Evolutionary conservation across 1,284 basidiomycete genomes (phyloP), one percentile per base, ranked within the genome.

Genomic region (Ceraceosorus bombacis): DNA sequence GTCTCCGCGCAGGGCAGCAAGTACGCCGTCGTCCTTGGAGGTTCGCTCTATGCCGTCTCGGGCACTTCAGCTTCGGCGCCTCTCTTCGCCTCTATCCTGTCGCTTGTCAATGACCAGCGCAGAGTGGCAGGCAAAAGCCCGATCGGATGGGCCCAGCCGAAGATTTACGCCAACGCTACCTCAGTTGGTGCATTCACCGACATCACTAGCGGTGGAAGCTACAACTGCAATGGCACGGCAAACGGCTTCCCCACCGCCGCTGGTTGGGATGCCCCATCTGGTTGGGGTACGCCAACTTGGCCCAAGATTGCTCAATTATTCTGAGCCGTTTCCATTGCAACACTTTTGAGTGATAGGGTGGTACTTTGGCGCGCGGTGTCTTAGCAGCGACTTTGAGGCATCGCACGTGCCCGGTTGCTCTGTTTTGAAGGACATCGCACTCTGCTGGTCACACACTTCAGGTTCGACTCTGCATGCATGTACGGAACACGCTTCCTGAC

Each of bases 1-100:
- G 12, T 63, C 17, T 46, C 53, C 10, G 62, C 62, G 37, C 55
- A 59, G 41, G 63, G 62, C 3, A 36, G 17, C 46, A 53, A 40
- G 17, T 57, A 53, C 53, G 51, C 52, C 4, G 38, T 61, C 36
- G 10, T 15, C n/a, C n/a, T 4, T 13, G 37, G 36, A 8, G 62
- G 60, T 15, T 10, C 12, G 51, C 6, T 10, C 13, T 12, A 39
- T 41, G 36, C 43, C 8, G 58, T 62, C 41, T 60, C 60, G 7
- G 62, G 62, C 27, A 64, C 62, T 36, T 53, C 49, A 13, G 62
- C 62, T 17, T 58, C 60, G 9, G 40, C 49, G 10, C 62, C 62
- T 13, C 38, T 43, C n/a, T 39, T 53, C 9, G 62, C 62, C 12
- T 49, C 54, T 4, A 8, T 64, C 52, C 41, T 64, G 13, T 40